phyloP scores from a whole-genome alignment of 345 rosid species.

The Noccaea bulbosa region DNA sequence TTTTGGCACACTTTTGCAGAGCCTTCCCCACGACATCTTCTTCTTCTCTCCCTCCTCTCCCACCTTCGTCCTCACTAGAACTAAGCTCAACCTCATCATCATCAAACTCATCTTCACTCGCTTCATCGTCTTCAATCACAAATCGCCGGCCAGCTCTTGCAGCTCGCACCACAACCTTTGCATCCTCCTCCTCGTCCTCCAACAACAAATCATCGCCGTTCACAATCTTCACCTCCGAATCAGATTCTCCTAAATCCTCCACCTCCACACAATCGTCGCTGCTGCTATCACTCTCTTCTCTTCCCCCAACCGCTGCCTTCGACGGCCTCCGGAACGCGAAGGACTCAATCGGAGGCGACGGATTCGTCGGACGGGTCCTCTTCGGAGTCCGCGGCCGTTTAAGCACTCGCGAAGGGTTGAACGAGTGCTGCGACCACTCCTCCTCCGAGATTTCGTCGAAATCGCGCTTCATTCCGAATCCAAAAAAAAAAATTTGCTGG shows the following conservation, averaged over 20 bases:
- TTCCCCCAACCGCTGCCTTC: not conserved
- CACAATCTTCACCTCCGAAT: slow-evolving; percentile 44
- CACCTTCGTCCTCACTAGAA: slow-evolving; percentile 56
- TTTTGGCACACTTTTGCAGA: slow-evolving; percentile 82
- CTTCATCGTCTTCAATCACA: slow-evolving; percentile 77
- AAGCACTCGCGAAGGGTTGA: slow-evolving; percentile 80
- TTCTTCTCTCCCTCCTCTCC: slow-evolving; percentile 30
- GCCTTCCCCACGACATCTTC: slow-evolving; percentile 88
- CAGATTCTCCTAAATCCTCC: slow-evolving; percentile 37
- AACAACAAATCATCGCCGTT: slow-evolving; percentile 44
- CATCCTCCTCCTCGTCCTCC: slow-evolving; percentile 51
- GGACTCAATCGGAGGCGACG: slow-evolving; percentile 77
- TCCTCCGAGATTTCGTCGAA: slow-evolving; percentile 90
- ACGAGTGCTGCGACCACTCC: slow-evolving; percentile 79
- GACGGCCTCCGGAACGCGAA: slow-evolving; percentile 60
- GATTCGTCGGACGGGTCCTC: slow-evolving; percentile 35
- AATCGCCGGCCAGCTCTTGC: slow-evolving; percentile 68
- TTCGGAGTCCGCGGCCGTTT: slow-evolving; percentile 46
- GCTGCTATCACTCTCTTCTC: slow-evolving; percentile 32
- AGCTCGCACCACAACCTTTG: slow-evolving; percentile 38
- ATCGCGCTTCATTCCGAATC: slow-evolving; percentile 63
- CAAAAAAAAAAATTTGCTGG: not conserved
- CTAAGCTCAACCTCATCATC: slow-evolving; percentile 50
- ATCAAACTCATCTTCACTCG: slow-evolving; percentile 46
- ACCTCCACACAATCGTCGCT: slow-evolving; percentile 59